These are phyloP conservation scores for Phylloboletellus chloephorus DNA, from an alignment of 1,284 basidiomycete genomes.

Conservation along the genomic window DNA sequence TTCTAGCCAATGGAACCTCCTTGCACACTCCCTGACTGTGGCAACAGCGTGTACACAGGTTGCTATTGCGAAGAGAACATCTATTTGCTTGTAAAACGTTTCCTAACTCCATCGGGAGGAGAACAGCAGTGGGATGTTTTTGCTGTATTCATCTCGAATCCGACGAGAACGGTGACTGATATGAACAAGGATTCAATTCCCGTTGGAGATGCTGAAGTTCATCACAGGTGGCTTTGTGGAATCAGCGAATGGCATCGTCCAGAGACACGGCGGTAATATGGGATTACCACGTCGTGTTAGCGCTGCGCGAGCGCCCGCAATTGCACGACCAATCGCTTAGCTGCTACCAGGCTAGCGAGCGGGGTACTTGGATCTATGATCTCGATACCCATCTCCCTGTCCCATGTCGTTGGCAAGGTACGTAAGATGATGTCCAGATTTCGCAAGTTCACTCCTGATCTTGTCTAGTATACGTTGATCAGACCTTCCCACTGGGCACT, in stretches of 20 bases:
- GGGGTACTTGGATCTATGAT: slow-evolving; percentile 56
- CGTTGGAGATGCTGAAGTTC: slow-evolving; percentile 7
- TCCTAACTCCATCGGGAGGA: slow-evolving; percentile 33
- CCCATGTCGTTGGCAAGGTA: slow-evolving; percentile 49
- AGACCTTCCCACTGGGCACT: slow-evolving; percentile 45
- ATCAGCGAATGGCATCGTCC: slow-evolving; percentile 44
- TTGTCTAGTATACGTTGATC: slow-evolving; percentile 46
- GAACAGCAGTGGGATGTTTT: slow-evolving; percentile 43
- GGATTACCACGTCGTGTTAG: slow-evolving; percentile 72
- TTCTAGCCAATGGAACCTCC: slow-evolving; percentile 10
- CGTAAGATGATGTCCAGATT: slow-evolving; percentile 14
- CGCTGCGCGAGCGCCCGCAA: slow-evolving; percentile 36
- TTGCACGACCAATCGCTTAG: slow-evolving; percentile 3
- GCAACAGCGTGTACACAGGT: slow-evolving; percentile 22
- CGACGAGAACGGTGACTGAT: slow-evolving; percentile 45
- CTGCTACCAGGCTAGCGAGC: slow-evolving; percentile 5
- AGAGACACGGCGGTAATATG: slow-evolving; percentile 48
- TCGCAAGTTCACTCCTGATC: slow-evolving; percentile 16
- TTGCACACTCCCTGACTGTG: slow-evolving; percentile 17
- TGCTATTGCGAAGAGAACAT: slow-evolving; percentile 70
- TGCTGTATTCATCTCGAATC: slow-evolving; percentile 65
- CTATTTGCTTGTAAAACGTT: slow-evolving; percentile 49
- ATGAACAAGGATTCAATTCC: background rate
- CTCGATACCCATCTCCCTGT: slow-evolving; percentile 49
- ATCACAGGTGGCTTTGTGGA: slow-evolving; percentile 58